phyloP scores from a whole-genome alignment of 352 stramenopile genomes.

The Globisporangium splendens region DNA sequence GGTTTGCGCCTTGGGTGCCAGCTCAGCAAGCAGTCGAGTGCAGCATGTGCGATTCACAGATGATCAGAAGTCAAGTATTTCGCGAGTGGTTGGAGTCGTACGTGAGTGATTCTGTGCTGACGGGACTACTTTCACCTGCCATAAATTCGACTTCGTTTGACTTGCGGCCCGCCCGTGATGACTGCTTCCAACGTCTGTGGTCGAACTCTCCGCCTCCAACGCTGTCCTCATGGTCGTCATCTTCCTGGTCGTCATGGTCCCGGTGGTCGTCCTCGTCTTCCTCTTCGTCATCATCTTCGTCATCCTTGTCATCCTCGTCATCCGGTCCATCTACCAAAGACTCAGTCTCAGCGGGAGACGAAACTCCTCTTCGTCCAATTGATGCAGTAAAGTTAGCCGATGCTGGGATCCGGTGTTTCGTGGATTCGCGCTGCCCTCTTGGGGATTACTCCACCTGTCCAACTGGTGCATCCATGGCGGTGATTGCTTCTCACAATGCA shows the following conservation, averaged over 20 bases:
- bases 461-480: conserved; percentile 1
- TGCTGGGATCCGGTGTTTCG: conserved; percentile 21
- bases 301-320: neutral
- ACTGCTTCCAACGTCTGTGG: neutral
- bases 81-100: neutral
- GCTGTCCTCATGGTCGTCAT: conserved; percentile 6
- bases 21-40: conserved; percentile 4
- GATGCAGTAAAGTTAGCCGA: conserved; percentile 12
- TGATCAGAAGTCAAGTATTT: neutral
- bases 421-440: conserved; percentile 11
- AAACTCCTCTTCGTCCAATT: neutral
- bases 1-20: conserved; percentile 6
- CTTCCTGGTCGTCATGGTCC: no score
- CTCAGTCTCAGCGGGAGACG: neutral
- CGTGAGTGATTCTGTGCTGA: conserved; percentile 2
- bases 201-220: neutral
- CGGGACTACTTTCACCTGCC: neutral
- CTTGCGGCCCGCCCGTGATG: neutral
- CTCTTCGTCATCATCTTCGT: conserved; percentile 16
- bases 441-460: neutral
- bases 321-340: neutral
- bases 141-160: conserved; percentile 6
- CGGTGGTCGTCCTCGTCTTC: conserved; percentile 5
- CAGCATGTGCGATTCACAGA: neutral
- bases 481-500: conserved; percentile 1